A percentile compares a stretch with the other conserved stretches of the same genome.
Conservation (phyloP, 2,329 filamentous ascomycete species). For the Phyllachora maydis region DNA sequence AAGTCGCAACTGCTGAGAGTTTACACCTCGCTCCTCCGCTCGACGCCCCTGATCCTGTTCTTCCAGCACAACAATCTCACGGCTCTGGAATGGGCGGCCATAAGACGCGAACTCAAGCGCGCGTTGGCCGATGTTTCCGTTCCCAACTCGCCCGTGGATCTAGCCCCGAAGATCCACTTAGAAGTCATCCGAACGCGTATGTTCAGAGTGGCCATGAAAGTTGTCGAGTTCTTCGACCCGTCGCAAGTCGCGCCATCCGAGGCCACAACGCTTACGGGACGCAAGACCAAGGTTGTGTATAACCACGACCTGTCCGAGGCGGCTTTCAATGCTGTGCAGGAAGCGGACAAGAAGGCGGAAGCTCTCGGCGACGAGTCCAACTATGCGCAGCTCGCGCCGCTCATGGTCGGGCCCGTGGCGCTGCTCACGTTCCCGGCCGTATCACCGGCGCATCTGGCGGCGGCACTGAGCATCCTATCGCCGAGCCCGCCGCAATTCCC, state of each 20-base stretch:
- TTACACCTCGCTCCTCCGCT: conserved; percentile 75
- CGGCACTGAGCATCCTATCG: conserved; percentile 57
- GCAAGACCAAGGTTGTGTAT: conserved; percentile 13
- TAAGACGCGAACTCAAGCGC: conserved; percentile 45
- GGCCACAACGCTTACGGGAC: conserved; percentile 11
- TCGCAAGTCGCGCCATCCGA: conserved; percentile 13
- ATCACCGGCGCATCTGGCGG: conserved; percentile 65
- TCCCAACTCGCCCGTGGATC: conserved; percentile 12
- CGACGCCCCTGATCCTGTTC: conserved; percentile 66
- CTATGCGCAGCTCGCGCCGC: conserved; percentile 43
- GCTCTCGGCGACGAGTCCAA: conserved; percentile 11
- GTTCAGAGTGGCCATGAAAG: conserved; percentile 63
- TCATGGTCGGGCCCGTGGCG: conserved; percentile 67
- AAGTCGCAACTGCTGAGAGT: conserved; percentile 75
- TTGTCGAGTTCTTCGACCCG: conserved; percentile 65
- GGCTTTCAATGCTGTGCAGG: conserved; percentile 25
- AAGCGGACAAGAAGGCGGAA: conserved; percentile 11
- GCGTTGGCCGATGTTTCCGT: conserved; percentile 20
- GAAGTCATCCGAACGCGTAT: conserved; percentile 81
- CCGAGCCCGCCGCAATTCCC: conserved; percentile 56
- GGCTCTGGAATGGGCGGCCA: conserved; percentile 52
- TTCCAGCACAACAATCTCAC: conserved; percentile 55
- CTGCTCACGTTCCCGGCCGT: conserved; percentile 64
- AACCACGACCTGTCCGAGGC: conserved; percentile 31
- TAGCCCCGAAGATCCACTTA: conserved; percentile 41